Conservation (phyloP, 2,329 filamentous ascomycete species). For the Exophiala lecanii-corni region DNA sequence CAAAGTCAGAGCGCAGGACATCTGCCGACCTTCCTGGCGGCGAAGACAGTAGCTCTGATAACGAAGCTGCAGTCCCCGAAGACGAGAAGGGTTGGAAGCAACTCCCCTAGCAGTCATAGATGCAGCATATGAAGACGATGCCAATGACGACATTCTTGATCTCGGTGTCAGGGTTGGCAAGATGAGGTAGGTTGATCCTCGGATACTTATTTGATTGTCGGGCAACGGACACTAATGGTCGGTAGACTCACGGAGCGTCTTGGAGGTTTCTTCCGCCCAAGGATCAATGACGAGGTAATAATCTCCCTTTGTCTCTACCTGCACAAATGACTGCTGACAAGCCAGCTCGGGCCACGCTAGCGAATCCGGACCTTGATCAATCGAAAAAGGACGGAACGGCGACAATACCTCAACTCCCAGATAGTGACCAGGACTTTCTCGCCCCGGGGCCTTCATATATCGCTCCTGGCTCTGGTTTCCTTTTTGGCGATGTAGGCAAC, state of each 20-base stretch:
- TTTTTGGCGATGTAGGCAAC: constrained; percentile 54
- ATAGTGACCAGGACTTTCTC: constrained; percentile 45
- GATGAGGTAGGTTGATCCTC: constrained; percentile 46
- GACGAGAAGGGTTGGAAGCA: constrained; percentile 59
- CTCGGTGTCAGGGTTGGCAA: constrained; percentile 67
- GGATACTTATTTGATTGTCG: background rate
- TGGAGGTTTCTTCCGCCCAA: constrained; percentile 66
- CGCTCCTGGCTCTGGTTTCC: constrained; percentile 62
- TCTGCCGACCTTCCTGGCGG: constrained; percentile 26
- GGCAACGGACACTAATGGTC: background rate
- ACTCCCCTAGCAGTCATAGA: constrained; percentile 61
- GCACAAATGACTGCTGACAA: constrained; percentile 16
- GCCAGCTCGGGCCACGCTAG: constrained; percentile 1
- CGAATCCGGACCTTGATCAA: background rate
- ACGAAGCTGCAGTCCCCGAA: constrained; percentile 37
- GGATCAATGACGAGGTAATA: constrained; percentile 64
- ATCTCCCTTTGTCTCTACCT: constrained; percentile 9
- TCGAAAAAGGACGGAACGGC: background rate
- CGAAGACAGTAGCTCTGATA: constrained; percentile 54
- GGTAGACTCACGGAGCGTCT: constrained; percentile 63
- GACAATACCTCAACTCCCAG: constrained; percentile 10
- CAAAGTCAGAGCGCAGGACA: constrained; percentile 44
- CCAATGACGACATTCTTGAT: constrained; percentile 64
- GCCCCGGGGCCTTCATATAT: constrained; percentile 63
- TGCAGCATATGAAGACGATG: constrained; percentile 62